Evolutionary conservation across 2,329 filamentous ascomycete species (phyloP).

Genomic region (Epichloe coenophiala): DNA sequence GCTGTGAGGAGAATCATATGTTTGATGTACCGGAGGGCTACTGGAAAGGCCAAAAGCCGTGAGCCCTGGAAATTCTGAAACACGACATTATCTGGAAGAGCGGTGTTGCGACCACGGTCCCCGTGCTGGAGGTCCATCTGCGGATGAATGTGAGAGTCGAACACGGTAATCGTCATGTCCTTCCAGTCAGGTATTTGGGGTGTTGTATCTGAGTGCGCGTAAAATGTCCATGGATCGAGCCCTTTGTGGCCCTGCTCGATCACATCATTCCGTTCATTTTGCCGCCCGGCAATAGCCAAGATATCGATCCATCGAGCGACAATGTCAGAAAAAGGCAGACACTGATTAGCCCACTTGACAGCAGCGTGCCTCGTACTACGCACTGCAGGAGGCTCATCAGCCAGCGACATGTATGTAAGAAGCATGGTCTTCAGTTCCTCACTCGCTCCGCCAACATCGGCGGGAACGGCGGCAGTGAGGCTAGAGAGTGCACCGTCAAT

Average conservation of each 20-base stretch:
- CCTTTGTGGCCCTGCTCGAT: constrained; percentile 83
- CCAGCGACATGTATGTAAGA: constrained; percentile 50
- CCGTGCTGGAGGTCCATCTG: not conserved
- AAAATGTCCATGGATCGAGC: constrained; percentile 52
- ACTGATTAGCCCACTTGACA: constrained; percentile 81
- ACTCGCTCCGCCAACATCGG: constrained; percentile 17
- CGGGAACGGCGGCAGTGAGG: constrained; percentile 37
- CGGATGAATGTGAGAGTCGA: constrained; percentile 23
- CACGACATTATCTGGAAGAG: constrained; percentile 7
- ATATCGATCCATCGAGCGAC: constrained; percentile 80
- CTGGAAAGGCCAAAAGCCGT: constrained; percentile 43
- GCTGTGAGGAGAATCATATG: constrained; percentile 38
- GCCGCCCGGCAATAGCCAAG: constrained; percentile 56
- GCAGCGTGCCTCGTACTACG: constrained; percentile 69
- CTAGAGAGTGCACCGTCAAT: constrained; percentile 82
- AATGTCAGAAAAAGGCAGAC: constrained; percentile 65
- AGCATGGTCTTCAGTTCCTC: constrained; percentile 38
- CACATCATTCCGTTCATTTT: constrained; percentile 64
- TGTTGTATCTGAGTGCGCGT: constrained; percentile 28
- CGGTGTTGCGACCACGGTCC: not conserved
- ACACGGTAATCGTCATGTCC: constrained; percentile 36
- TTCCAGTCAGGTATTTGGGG: constrained; percentile 36
- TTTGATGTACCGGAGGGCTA: constrained; percentile 56
- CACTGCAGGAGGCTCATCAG: constrained; percentile 36
- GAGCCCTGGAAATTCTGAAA: constrained; percentile 35